phyloP scores from a whole-genome alignment of 2,329 filamentous ascomycete genomes.

The Colletotrichum kahawae region DNA sequence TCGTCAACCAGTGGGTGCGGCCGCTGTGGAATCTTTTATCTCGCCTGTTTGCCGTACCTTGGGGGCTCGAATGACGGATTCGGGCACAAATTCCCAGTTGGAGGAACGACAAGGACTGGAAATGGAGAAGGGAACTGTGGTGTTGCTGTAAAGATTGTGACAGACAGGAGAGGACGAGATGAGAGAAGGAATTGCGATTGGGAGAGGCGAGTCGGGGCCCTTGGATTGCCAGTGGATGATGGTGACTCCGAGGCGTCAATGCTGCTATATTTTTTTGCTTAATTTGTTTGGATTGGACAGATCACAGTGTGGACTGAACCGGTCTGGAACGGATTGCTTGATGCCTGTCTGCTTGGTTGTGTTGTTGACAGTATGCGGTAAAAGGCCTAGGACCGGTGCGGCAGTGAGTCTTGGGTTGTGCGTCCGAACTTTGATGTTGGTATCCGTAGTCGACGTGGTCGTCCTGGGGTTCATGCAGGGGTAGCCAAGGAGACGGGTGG shows the following conservation, averaged over 20 bases:
- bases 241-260: constrained; percentile 12
- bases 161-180: constrained; percentile 1
- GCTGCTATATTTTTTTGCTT: background rate
- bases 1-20: background rate
- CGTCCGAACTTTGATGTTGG: background rate
- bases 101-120: constrained; percentile 12
- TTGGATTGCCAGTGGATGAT: background rate
- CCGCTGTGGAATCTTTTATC: constrained; percentile 17
- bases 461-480: constrained; percentile 10
- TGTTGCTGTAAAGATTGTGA: constrained; percentile 19
- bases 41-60: constrained; percentile 6
- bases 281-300: background rate
- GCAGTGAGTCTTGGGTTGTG: background rate
- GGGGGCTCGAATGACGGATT: constrained; percentile 13
- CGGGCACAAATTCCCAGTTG: constrained; percentile 11
- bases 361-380: background rate
- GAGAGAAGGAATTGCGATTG: background rate
- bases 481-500: constrained; percentile 17
- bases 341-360: background rate
- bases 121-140: constrained; percentile 1
- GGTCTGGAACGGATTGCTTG: background rate
- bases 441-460: constrained; percentile 3
- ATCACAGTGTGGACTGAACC: background rate
- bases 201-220: background rate
- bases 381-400: background rate